These are phyloP conservation scores for Boletus vinaceobasis DNA, from an alignment of 768 basidiomycete species.

Conservation along the genomic window DNA sequence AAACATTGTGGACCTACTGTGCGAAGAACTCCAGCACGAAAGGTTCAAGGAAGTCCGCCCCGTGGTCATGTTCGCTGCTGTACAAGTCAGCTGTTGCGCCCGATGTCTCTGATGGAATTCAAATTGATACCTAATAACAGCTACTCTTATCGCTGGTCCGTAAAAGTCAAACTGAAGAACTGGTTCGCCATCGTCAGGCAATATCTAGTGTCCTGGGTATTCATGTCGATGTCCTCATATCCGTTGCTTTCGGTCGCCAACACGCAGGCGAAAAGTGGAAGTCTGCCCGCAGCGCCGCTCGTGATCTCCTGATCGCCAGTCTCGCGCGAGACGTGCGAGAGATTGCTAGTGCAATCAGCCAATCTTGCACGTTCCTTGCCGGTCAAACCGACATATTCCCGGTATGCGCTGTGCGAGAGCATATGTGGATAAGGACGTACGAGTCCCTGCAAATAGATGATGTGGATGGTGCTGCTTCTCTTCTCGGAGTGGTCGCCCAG, in stretches of 20 bases:
- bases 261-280: conserved; percentile 42
- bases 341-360: conserved; percentile 29
- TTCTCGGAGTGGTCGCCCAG: conserved; percentile 57
- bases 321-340: conserved; percentile 34
- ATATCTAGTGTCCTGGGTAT: conserved; percentile 45
- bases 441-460: conserved; percentile 57
- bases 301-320: conserved; percentile 38
- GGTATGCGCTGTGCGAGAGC: conserved; percentile 44
- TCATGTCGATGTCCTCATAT: conserved; percentile 46
- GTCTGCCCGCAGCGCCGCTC: conserved; percentile 38
- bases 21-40: conserved; percentile 79
- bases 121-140: conserved; percentile 21
- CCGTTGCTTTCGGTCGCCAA: conserved; percentile 43
- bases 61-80: conserved; percentile 54
- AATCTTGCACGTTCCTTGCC: conserved; percentile 34
- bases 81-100: conserved; percentile 49
- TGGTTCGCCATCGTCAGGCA: conserved; percentile 25
- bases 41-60: conserved; percentile 61
- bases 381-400: conserved; percentile 30
- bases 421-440: conserved; percentile 70
- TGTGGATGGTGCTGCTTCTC: conserved; percentile 49
- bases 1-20: conserved; percentile 68
- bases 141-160: conserved; percentile 34
- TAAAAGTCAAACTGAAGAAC: conserved; percentile 30
- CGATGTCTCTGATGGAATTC: neutral